These are phyloP conservation scores for Coemansia sp. DNA, from an alignment of 192 early-diverging fungal genomes.

Conservation along the genomic window DNA sequence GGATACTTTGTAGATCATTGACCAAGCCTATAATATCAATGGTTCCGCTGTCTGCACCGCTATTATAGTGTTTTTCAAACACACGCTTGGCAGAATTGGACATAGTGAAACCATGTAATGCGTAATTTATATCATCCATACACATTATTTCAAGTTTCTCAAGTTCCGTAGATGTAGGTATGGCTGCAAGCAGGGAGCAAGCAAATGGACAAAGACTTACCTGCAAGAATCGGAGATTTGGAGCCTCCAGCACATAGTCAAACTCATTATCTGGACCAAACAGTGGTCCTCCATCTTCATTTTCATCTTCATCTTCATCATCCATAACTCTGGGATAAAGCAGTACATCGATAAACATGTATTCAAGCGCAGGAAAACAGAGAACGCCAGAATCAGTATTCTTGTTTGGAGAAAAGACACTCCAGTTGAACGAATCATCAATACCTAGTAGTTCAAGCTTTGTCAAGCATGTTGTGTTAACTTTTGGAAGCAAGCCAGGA, in stretches of 20 bases:
- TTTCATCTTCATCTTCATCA: background rate
- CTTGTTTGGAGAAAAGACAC: background rate
- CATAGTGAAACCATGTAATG: too few relatives aligned
- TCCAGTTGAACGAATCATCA: background rate
- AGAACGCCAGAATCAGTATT: background rate
- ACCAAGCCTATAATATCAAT: background rate
- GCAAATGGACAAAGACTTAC: background rate
- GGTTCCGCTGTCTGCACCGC: too few relatives aligned
- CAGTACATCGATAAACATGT: background rate
- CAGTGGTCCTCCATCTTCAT: too few relatives aligned
- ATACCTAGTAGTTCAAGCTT: background rate
- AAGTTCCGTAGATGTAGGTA: background rate
- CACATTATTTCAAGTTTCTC: too few relatives aligned
- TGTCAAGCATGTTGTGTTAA: background rate
- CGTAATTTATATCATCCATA: too few relatives aligned
- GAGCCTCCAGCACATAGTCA: background rate
- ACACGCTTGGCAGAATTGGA: too few relatives aligned
- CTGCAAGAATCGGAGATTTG: background rate
- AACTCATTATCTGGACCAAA: background rate
- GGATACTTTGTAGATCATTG: background rate
- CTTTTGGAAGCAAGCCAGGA: too few relatives aligned
- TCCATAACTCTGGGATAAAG: background rate
- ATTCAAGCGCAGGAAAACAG: background rate
- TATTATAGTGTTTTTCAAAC: background rate
- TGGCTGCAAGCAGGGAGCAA: background rate